phyloP scores from a whole-genome alignment of 2,329 filamentous ascomycete genomes.

The Aspergillus ochraceoroseus region DNA sequence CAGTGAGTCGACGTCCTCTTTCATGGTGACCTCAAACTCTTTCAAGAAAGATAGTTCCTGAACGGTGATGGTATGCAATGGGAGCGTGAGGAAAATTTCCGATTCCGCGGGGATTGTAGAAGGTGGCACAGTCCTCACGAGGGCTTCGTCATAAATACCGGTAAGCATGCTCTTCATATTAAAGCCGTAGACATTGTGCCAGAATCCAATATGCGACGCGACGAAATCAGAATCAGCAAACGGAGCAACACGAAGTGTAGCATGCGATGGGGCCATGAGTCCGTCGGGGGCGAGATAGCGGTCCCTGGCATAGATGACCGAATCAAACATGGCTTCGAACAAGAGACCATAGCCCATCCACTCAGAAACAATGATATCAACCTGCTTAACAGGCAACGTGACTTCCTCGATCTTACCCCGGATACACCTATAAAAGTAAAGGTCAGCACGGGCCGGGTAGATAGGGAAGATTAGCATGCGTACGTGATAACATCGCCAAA shows the following conservation, averaged over 20 bases:
- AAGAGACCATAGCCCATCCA: conserved; percentile 97
- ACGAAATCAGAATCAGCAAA: conserved; percentile 73
- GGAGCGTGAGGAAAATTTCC: conserved; percentile 66
- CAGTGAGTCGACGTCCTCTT: conserved; percentile 60
- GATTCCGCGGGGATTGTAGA: conserved; percentile 52
- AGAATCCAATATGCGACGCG: conserved; percentile 73
- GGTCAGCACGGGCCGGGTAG: conserved; percentile 2
- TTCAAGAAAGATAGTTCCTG: conserved; percentile 72
- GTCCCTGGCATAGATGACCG: conserved; percentile 82
- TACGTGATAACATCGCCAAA: conserved; percentile 66
- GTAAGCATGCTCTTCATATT: conserved; percentile 88
- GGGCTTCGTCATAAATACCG: conserved; percentile 74
- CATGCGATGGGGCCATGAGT: conserved; percentile 80
- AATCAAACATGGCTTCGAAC: conserved; percentile 94
- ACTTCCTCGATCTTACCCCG: conserved; percentile 87
- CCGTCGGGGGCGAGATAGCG: conserved; percentile 75
- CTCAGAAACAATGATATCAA: conserved; percentile 93
- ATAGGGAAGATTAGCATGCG: conserved; percentile 12
- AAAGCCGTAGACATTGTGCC: conserved; percentile 91
- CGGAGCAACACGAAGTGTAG: conserved; percentile 76
- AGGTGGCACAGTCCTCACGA: conserved; percentile 64
- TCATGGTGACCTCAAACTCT: conserved; percentile 59
- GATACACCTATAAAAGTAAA: conserved; percentile 51
- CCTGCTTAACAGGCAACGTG: conserved; percentile 66
- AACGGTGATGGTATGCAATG: conserved; percentile 66